Percentiles rank a stretch among this genome's conserved stretches.
Conservation (phyloP, 2,329 filamentous ascomycete genomes). For the Monosporascus sp. region DNA sequence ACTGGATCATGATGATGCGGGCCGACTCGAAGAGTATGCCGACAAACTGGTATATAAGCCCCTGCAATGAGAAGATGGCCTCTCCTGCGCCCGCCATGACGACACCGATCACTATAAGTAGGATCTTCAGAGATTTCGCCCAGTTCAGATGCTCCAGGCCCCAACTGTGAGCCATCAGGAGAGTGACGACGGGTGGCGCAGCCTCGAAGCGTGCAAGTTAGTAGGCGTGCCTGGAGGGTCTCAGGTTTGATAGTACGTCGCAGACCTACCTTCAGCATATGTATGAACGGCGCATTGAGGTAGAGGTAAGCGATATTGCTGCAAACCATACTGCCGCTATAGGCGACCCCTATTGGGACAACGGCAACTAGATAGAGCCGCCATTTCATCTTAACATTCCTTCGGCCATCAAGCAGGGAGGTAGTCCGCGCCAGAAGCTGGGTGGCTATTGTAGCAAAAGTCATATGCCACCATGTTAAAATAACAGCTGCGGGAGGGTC, state of each 20-base stretch:
- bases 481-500: conserved; percentile 41
- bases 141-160: conserved; percentile 43
- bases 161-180: conserved; percentile 60
- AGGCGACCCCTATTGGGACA: conserved; percentile 61
- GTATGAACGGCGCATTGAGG: conserved; percentile 62
- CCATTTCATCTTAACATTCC: conserved; percentile 56
- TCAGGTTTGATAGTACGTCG: conserved; percentile 16
- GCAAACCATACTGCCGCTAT: conserved; percentile 60
- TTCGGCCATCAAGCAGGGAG: conserved; percentile 56
- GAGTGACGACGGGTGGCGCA: conserved; percentile 60
- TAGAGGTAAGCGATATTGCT: conserved; percentile 65
- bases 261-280: conserved; percentile 56
- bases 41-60: conserved; percentile 64
- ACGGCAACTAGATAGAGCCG: conserved; percentile 58
- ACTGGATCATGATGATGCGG: conserved; percentile 80
- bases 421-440: conserved; percentile 62
- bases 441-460: conserved; percentile 61
- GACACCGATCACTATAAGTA: conserved; percentile 49
- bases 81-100: conserved; percentile 54
- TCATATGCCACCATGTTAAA: conserved; percentile 63
- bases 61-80: conserved; percentile 61
- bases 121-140: conserved; percentile 41
- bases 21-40: conserved; percentile 78
- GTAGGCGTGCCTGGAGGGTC: not conserved
- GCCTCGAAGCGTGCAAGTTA: conserved; percentile 33